These are phyloP conservation scores for Penicillium silybi DNA, from an alignment of 495 filamentous ascomycete genomes.

Conservation along the genomic window DNA sequence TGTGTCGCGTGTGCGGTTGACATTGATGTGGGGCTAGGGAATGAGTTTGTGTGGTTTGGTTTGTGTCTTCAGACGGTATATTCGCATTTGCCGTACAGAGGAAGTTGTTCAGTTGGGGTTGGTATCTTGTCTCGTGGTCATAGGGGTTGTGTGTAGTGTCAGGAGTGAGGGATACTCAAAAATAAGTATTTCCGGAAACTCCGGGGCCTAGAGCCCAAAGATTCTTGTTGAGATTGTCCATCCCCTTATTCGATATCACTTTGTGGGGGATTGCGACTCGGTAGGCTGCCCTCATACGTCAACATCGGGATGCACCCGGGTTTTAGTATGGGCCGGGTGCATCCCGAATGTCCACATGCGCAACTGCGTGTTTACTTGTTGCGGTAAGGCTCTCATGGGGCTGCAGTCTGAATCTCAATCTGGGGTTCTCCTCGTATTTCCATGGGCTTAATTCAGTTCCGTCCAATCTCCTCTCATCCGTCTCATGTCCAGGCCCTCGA, in stretches of 20 bases:
- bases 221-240: background rate
- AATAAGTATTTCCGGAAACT: background rate
- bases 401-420: too few species aligned
- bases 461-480: background rate
- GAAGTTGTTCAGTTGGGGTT: background rate
- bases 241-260: background rate
- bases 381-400: background rate
- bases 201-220: background rate
- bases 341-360: conserved; percentile 6
- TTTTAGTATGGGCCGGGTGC: conserved; percentile 4
- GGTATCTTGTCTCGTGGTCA: background rate
- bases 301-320: conserved; percentile 21
- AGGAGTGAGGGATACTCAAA: background rate
- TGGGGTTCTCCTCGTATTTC: background rate
- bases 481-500: background rate
- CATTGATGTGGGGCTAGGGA: background rate
- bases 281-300: conserved; percentile 10
- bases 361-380: background rate
- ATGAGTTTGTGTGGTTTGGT: background rate
- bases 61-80: background rate
- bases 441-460: background rate
- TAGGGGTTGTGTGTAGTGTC: background rate
- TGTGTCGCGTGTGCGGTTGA: background rate
- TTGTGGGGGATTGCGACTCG: conserved; percentile 6
- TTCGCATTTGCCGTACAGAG: background rate